Evolutionary conservation across 768 basidiomycete genomes (phyloP).

Genomic region (Rhizopogon vulgaris): DNA sequence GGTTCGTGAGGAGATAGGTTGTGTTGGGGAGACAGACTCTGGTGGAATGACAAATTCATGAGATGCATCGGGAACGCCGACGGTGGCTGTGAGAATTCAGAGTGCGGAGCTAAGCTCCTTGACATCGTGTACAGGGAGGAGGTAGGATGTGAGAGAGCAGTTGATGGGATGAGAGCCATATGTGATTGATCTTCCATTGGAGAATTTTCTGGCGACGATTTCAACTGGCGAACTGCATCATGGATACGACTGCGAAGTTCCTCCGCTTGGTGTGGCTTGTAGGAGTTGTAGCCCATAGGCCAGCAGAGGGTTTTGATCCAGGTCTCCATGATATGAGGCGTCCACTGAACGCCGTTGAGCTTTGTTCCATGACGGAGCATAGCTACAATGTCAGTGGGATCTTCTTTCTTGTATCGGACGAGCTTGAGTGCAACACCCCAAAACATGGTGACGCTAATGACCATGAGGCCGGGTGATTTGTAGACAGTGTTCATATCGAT

Average conservation of each 20-base stretch:
- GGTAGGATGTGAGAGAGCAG: not conserved
- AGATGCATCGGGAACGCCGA: not conserved
- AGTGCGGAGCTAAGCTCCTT: not conserved
- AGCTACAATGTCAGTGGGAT: conserved; percentile 61
- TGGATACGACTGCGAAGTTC: conserved; percentile 45
- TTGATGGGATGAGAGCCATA: not conserved
- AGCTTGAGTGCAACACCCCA: conserved; percentile 73
- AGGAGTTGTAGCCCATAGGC: conserved; percentile 56
- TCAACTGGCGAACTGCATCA: conserved; percentile 40
- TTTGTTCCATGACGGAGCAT: conserved; percentile 56
- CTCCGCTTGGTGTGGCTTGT: conserved; percentile 36
- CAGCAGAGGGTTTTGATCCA: conserved; percentile 57
- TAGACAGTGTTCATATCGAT: conserved; percentile 51
- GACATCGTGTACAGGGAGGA: not conserved
- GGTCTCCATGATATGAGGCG: conserved; percentile 40
- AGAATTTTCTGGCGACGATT: conserved; percentile 14
- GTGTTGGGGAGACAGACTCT: not conserved
- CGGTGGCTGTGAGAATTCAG: not conserved
- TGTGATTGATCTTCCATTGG: not conserved
- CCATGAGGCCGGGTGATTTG: conserved; percentile 44
- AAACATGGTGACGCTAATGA: conserved; percentile 60
- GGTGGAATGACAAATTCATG: not conserved
- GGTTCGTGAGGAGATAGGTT: not conserved
- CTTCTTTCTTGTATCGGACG: conserved; percentile 57
- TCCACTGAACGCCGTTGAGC: conserved; percentile 51